Percentiles rank a stretch among this genome's conserved stretches.
Evolutionary conservation across 441 rosid species (phyloP).

Genomic region (Melastoma candidum): DNA sequence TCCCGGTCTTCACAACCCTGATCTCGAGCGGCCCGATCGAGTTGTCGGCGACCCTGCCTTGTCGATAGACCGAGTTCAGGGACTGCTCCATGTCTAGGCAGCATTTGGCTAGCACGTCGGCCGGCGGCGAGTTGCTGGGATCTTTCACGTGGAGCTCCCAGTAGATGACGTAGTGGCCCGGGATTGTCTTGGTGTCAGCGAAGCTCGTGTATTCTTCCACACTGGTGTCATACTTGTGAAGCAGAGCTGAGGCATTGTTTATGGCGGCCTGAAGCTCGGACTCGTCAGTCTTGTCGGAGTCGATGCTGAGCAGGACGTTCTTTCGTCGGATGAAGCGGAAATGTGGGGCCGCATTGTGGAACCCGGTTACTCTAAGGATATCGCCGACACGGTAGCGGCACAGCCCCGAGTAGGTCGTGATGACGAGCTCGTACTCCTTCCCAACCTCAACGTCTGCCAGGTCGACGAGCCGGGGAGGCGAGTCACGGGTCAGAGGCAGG

Average conservation of each 20-base stretch:
- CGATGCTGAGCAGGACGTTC: slow-evolving; percentile 57
- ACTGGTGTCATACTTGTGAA: slow-evolving; percentile 34
- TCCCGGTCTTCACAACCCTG: slow-evolving; percentile 47
- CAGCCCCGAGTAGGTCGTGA: slow-evolving; percentile 57
- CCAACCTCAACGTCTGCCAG: slow-evolving; percentile 42
- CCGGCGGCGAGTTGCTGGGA: slow-evolving; percentile 22
- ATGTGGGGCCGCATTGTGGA: slow-evolving; percentile 46
- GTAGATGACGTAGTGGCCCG: slow-evolving; percentile 54
- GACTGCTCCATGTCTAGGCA: slow-evolving; percentile 54
- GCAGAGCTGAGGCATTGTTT: slow-evolving; percentile 38
- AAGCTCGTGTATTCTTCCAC: slow-evolving; percentile 63
- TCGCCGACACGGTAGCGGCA: slow-evolving; percentile 59
- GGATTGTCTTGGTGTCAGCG: slow-evolving; percentile 42
- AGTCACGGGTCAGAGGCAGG: slow-evolving; percentile 21
- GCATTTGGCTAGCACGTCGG: slow-evolving; percentile 34
- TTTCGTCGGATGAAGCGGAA: slow-evolving; percentile 49
- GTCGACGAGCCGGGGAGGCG: slow-evolving; percentile 36
- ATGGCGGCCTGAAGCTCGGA: slow-evolving; percentile 55
- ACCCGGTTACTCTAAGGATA: slow-evolving; percentile 47
- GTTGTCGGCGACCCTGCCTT: slow-evolving; percentile 53
- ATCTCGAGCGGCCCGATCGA: slow-evolving; percentile 75
- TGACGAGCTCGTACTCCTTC: slow-evolving; percentile 51
- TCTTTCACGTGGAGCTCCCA: slow-evolving; percentile 45
- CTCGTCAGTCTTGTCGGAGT: slow-evolving; percentile 58
- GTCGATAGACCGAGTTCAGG: slow-evolving; percentile 51